Conservation (phyloP, 2,329 filamentous ascomycete genomes). For the Lasiodiplodia hormozganensis region DNA sequence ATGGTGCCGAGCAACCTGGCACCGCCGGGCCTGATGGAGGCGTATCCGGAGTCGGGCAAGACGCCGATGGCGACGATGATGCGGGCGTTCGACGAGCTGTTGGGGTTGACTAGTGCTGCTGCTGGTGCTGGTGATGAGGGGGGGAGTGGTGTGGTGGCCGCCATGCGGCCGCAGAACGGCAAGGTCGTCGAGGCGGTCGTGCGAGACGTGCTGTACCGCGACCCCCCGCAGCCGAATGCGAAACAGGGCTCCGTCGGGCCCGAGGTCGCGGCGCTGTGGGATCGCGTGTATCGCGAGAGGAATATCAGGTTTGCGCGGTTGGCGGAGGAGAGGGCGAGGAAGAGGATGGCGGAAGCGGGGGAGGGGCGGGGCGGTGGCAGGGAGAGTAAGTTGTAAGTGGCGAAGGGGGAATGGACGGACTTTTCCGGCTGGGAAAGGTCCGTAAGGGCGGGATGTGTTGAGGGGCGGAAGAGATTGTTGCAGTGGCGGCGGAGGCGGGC, state of each 20-base stretch:
- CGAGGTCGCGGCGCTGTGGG: slow-evolving; percentile 34
- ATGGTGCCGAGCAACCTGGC: slow-evolving; percentile 40
- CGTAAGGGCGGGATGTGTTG: neutral
- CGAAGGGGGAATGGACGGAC: neutral
- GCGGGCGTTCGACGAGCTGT: slow-evolving; percentile 38
- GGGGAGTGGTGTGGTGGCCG: neutral
- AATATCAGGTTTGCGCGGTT: slow-evolving; percentile 35
- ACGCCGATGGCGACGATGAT: slow-evolving; percentile 44
- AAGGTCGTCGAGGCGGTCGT: slow-evolving; percentile 38
- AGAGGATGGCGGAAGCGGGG: neutral
- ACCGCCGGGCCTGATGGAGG: slow-evolving; percentile 40
- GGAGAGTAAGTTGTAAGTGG: slow-evolving; percentile 2
- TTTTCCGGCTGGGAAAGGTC: neutral
- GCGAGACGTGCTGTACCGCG: slow-evolving; percentile 37
- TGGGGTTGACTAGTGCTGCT: slow-evolving; percentile 16
- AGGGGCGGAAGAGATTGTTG: neutral
- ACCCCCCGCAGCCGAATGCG: slow-evolving; percentile 31
- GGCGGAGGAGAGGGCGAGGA: slow-evolving; percentile 19
- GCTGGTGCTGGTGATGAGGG: no score
- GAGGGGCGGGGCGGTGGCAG: neutral
- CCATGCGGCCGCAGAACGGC: slow-evolving; percentile 33
- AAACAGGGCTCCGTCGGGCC: slow-evolving; percentile 34
- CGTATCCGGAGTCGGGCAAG: slow-evolving; percentile 37
- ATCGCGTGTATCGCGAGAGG: slow-evolving; percentile 38
- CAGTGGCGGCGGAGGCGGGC: neutral